phyloP scores from a whole-genome alignment of 495 filamentous ascomycete species.

The Lasiosphaeria ovina region DNA sequence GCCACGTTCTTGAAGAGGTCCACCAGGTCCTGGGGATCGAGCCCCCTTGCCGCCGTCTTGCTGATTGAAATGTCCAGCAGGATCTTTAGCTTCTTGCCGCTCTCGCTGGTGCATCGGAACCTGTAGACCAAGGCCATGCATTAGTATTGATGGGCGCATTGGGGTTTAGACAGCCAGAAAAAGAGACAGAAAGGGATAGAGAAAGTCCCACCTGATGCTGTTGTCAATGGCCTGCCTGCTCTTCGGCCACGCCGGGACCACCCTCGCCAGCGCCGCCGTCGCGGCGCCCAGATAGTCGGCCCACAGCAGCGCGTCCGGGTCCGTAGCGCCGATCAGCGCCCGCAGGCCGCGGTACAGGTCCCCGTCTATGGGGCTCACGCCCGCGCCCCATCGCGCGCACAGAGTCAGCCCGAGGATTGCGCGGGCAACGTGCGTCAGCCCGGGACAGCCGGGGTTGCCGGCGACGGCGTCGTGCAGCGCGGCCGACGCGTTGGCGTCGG shows the following conservation, averaged over 20 bases:
- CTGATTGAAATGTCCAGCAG: conserved; percentile 32
- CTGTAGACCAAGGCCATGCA: conserved; percentile 14
- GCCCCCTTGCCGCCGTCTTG: conserved; percentile 17
- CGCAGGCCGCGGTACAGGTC: conserved; percentile 39
- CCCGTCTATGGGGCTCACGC: conserved; percentile 52
- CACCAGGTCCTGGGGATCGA: conserved; percentile 27
- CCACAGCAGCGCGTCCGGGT: conserved; percentile 42
- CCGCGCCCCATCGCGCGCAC: conserved; percentile 72
- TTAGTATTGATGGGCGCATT: conserved; percentile 3
- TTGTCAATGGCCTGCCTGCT: conserved; percentile 19
- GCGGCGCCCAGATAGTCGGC: conserved; percentile 44
- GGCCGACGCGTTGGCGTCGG: conserved; percentile 58
- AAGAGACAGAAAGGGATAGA: neutral
- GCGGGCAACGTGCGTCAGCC: conserved; percentile 68
- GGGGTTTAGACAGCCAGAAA: neutral
- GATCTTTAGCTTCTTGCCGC: conserved; percentile 28
- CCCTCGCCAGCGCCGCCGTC: conserved; percentile 30
- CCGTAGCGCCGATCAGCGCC: conserved; percentile 29
- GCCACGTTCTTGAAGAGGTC: conserved; percentile 31
- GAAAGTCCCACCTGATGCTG: conserved; percentile 32
- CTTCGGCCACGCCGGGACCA: conserved; percentile 37
- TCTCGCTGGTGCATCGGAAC: conserved; percentile 25
- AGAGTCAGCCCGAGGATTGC: conserved; percentile 70
- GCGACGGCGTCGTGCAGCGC: conserved; percentile 72
- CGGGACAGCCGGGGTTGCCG: conserved; percentile 65